Evolutionary conservation across 139 green algal species (phyloP).

Genomic region (Chlamydomonas asymmetrica): DNA sequence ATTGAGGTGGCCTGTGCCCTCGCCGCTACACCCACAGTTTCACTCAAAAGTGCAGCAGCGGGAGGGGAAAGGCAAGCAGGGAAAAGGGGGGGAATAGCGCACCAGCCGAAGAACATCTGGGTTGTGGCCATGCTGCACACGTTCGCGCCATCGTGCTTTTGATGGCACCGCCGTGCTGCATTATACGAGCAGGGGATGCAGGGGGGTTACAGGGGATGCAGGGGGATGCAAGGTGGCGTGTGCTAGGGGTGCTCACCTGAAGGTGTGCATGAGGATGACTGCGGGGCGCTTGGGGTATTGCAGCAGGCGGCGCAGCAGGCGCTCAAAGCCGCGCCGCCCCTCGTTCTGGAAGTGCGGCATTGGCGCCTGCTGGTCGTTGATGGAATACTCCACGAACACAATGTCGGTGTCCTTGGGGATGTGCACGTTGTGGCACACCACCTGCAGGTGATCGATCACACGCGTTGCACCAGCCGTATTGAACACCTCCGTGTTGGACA

Average conservation of each 20-base stretch:
- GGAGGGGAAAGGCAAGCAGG: no score
- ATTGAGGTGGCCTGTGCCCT: no score
- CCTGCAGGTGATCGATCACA: no score
- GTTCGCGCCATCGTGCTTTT: not conserved
- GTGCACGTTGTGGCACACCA: no score
- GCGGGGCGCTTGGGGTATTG: conserved; percentile 14
- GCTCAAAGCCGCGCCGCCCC: conserved; percentile 25
- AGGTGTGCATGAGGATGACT: conserved; percentile 29
- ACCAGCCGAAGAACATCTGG: no score
- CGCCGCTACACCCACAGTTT: no score
- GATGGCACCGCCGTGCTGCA: not conserved
- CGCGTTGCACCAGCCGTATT: no score
- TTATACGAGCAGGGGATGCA: not conserved
- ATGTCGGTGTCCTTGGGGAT: no score
- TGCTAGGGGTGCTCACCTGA: not conserved
- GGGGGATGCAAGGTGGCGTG: not conserved
- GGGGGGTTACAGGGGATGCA: not conserved
- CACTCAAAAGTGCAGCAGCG: no score
- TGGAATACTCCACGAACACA: conserved; percentile 33
- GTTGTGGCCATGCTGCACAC: not conserved
- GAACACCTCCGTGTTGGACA: no score
- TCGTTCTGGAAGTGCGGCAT: not conserved
- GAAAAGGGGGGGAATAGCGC: not conserved
- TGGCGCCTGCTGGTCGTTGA: conserved; percentile 10
- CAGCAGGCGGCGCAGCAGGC: conserved; percentile 42